Base-by-base conservation (phyloP, 371 early-diverging fungal genomes). In the Mortierella polycephala region DNA sequence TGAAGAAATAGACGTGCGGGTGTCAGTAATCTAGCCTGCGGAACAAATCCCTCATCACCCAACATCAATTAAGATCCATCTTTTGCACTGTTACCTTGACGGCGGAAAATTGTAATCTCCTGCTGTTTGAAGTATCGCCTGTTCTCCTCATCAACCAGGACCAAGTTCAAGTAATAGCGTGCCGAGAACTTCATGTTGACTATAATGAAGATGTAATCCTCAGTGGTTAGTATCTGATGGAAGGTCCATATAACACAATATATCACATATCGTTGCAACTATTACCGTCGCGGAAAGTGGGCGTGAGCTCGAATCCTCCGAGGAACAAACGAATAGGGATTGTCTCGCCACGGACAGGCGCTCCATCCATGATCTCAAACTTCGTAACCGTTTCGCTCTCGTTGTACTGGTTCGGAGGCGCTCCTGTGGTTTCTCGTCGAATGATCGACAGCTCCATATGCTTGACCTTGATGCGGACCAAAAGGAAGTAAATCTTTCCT, bases 291-390 rank as follows among this genome's bases (percentile, higher is more conserved):
- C 90, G 86, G 77, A 89, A 92, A n/a, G 92, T 92, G 45, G 96
- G 96, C 11, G 96, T 98, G 68, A 99, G 86, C 69, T 99, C 98
- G 67, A 98, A 98, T 5, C 98, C 98, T 65, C 94, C 93, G 50
- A 99, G 86, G 84, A 98, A 98, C 57, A 98, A 86, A 46, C 98
- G 94, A 71, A 99, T 98, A 47, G 98, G 99, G 63, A 99, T 98
- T 4, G 97, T 97, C 80, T 99, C 98, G n/a, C 97, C 98, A 71
- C 96, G 86, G 9, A 97, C 97, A 30, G 99, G 98, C 21, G 98
- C 98, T 7, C 99, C 99, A 83, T 99, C 99, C 98, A 99, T 98
- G 75, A 99, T 98, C 81, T 99, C 98, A 77, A 96, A 98, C 83
- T 96, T 96, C 59, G 98, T 97, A 42, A 99, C 92, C 0, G 97